phyloP scores from a whole-genome alignment of 495 filamentous ascomycete species.

The Daldinia decipiens region DNA sequence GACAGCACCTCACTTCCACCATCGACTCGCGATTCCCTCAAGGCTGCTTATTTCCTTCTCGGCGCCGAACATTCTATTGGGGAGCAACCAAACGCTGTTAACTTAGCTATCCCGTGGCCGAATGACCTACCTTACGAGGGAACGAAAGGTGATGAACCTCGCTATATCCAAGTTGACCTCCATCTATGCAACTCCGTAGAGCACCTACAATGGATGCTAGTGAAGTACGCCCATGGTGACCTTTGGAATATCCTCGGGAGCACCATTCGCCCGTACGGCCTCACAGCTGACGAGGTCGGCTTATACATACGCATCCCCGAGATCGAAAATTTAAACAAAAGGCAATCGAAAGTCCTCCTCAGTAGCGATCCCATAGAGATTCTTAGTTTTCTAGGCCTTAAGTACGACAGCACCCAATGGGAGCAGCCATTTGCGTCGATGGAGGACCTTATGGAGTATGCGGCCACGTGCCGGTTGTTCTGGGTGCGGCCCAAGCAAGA shows the following conservation, averaged over 20 bases:
- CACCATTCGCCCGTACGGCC: conserved; percentile 67
- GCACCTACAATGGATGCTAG: conserved; percentile 66
- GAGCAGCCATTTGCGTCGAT: conserved; percentile 58
- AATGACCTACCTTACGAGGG: conserved; percentile 18
- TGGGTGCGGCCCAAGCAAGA: conserved; percentile 42
- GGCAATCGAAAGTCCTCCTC: conserved; percentile 65
- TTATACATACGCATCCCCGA: conserved; percentile 70
- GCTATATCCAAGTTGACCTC: conserved; percentile 72
- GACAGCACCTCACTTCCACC: background rate
- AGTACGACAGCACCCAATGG: conserved; percentile 51
- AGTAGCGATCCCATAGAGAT: conserved; percentile 62
- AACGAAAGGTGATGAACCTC: conserved; percentile 9
- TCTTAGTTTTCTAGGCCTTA: conserved; percentile 68
- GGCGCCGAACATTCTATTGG: conserved; percentile 46
- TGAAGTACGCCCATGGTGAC: conserved; percentile 72
- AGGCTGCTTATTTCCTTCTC: conserved; percentile 37
- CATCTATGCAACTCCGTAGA: conserved; percentile 57
- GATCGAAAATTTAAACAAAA: conserved; percentile 66
- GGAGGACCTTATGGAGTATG: conserved; percentile 66
- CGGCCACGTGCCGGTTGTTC: conserved; percentile 64
- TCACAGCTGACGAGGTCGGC: conserved; percentile 69
- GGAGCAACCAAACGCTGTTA: conserved; percentile 41
- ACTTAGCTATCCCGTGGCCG: conserved; percentile 65
- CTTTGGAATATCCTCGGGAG: conserved; percentile 72
- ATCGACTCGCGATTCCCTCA: background rate